Base-by-base conservation (phyloP, 768 basidiomycete genomes). In the Tulasnella sp. region DNA sequence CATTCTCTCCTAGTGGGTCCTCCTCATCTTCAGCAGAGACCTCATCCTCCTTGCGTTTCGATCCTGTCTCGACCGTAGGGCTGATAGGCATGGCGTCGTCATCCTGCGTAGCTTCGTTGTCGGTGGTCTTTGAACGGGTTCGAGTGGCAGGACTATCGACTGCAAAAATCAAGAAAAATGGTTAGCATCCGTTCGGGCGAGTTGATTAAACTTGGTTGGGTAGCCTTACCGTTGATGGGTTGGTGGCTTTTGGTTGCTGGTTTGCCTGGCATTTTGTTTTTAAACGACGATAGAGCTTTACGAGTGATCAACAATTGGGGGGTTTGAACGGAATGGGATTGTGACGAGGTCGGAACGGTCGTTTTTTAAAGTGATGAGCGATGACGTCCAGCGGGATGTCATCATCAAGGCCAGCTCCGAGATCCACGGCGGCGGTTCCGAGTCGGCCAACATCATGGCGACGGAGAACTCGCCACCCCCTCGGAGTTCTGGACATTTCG, bases 21-120 rank as follows among this genome's bases (percentile, higher is more conserved):
- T 77, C 50, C 3, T 48, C 44, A 2, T 60, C 74, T 41, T 75
- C 74, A 42, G 18, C 8, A 8, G 40, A 24, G 37, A 75, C 18
- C 22, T 75, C 74, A 8, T 75, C 74, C 34, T 75, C 46, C 41
- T 42, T 75, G 37, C 74, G 74, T 40, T 75, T 75, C 12, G 74
- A 42, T 75, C 46, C 40, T 1, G 74, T 75, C 46, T 48, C 74
- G 11, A 75, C 74, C 1, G 60, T 75, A 3, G 74, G 74, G 11
- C 74, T 75, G 22, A 75, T 75, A 1, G 74, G 74, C 74, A 42
- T 75, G n/a, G 40, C 46, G 46, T 75, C 74, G 37, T n/a, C 74
- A 40, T 75, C 46, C 8, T 41, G 20, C 1, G 46, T 12, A 4
- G 37, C 34, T 2, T 42, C 46, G 40, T 42, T 1, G 11, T 75